Evolutionary conservation across 2,329 filamentous ascomycete genomes (phyloP).

Genomic region (Penicillium sp.): DNA sequence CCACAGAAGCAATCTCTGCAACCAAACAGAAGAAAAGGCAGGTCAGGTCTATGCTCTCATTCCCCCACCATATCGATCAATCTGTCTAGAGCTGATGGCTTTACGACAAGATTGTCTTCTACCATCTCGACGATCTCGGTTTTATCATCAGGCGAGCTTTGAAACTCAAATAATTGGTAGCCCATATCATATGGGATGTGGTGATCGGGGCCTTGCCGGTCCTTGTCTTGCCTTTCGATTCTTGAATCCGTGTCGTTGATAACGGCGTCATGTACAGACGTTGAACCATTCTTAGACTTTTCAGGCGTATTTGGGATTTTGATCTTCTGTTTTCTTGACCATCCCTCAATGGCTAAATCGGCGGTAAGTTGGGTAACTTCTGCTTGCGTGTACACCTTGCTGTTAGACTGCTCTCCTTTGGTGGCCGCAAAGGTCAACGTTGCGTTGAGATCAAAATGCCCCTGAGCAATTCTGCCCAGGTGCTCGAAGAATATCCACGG

Average conservation of each 20-base stretch:
- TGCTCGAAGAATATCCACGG: slow-evolving; percentile 86
- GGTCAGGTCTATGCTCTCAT: background rate
- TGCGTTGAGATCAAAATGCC: slow-evolving; percentile 29
- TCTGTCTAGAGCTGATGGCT: slow-evolving; percentile 31
- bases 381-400: slow-evolving; percentile 10
- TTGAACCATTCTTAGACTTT: no score
- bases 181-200: background rate
- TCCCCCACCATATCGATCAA: slow-evolving; percentile 17
- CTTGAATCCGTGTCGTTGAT: background rate
- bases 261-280: background rate
- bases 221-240: background rate
- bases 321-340: background rate
- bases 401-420: background rate
- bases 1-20: no score
- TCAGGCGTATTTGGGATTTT: no score
- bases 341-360: background rate
- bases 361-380: background rate
- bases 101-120: slow-evolving; percentile 16
- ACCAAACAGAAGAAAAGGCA: background rate
- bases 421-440: background rate
- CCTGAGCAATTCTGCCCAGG: slow-evolving; percentile 69
- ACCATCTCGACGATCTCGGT: background rate
- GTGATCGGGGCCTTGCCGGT: background rate
- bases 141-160: background rate
- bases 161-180: background rate